A percentile compares a stretch with the other conserved stretches of the same genome.
Conservation (phyloP, 1,284 basidiomycete genomes). For the Ganoderma lingzhi region DNA sequence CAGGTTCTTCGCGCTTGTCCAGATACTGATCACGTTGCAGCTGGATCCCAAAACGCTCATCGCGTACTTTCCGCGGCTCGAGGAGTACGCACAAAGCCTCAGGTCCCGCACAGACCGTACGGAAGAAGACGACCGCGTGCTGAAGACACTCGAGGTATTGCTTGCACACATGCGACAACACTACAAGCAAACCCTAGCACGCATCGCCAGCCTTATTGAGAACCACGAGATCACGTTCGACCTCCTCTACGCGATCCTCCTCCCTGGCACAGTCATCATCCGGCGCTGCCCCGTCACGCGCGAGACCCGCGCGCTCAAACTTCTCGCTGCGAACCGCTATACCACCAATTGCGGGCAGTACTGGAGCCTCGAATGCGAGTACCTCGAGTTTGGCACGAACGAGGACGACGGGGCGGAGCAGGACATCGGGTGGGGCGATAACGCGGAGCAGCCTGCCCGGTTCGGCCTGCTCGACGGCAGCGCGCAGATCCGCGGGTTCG, state of each 20-base stretch:
- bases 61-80: slow-evolving; percentile 55
- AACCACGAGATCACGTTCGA: slow-evolving; percentile 64
- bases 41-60: slow-evolving; percentile 60
- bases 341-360: slow-evolving; percentile 40
- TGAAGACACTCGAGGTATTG: slow-evolving; percentile 47
- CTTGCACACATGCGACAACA: slow-evolving; percentile 52
- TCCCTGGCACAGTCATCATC: slow-evolving; percentile 15
- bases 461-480: slow-evolving; percentile 49
- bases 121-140: slow-evolving; percentile 49
- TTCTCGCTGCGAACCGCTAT: slow-evolving; percentile 45
- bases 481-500: slow-evolving; percentile 49
- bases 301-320: slow-evolving; percentile 54
- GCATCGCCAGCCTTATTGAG: slow-evolving; percentile 52
- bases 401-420: slow-evolving; percentile 29
- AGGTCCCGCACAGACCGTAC: slow-evolving; percentile 42
- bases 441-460: background rate
- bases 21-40: slow-evolving; percentile 36
- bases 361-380: slow-evolving; percentile 53
- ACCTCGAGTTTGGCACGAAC: slow-evolving; percentile 54
- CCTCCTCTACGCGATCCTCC: slow-evolving; percentile 49
- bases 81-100: slow-evolving; percentile 51
- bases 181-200: slow-evolving; percentile 54
- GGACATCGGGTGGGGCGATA: slow-evolving; percentile 26
- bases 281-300: slow-evolving; percentile 32
- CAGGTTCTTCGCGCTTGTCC: background rate